phyloP scores from a whole-genome alignment of 345 rosid genomes.

The Corchorus capsularis region DNA sequence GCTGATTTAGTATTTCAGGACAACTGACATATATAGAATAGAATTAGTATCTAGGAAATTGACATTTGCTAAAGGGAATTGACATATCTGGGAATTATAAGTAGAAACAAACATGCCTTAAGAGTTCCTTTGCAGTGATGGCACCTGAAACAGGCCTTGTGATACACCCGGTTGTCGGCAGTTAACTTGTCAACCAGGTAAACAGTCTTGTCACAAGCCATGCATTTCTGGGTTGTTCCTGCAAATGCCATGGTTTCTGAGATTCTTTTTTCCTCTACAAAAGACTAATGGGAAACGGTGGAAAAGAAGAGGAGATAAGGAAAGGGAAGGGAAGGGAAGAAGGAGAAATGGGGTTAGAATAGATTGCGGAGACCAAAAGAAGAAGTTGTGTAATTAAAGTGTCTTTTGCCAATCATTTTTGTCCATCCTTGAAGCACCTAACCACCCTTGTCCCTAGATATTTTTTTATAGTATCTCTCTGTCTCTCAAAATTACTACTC shows the following conservation, averaged over 20 bases:
- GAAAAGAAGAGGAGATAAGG: background rate
- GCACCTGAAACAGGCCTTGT: slow-evolving; percentile 97
- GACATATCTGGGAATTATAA: background rate
- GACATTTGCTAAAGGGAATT: background rate
- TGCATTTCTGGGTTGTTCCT: slow-evolving; percentile 99
- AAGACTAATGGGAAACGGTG: background rate
- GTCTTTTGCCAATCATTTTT: slow-evolving; percentile 11
- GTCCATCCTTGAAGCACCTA: slow-evolving; percentile 12
- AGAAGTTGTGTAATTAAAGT: slow-evolving; percentile 8
- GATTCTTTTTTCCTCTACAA: background rate
- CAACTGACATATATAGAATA: background rate
- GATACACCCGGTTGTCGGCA: slow-evolving; percentile 89
- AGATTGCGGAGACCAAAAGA: slow-evolving; percentile 12
- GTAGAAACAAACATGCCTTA: slow-evolving; percentile 62
- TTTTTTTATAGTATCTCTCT: background rate
- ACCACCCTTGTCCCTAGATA: slow-evolving; percentile 14
- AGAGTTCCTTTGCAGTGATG: slow-evolving; percentile 99
- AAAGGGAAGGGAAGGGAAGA: slow-evolving; percentile 6
- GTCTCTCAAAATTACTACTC: background rate
- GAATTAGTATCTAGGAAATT: background rate
- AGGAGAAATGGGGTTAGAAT: background rate
- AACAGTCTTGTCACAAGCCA: slow-evolving; percentile 97
- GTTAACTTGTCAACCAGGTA: slow-evolving; percentile 95
- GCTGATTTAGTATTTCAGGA: background rate
- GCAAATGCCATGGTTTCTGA: slow-evolving; percentile 80